Base-by-base conservation (phyloP, 2,329 filamentous ascomycete species). In the Colletotrichum agaves region DNA sequence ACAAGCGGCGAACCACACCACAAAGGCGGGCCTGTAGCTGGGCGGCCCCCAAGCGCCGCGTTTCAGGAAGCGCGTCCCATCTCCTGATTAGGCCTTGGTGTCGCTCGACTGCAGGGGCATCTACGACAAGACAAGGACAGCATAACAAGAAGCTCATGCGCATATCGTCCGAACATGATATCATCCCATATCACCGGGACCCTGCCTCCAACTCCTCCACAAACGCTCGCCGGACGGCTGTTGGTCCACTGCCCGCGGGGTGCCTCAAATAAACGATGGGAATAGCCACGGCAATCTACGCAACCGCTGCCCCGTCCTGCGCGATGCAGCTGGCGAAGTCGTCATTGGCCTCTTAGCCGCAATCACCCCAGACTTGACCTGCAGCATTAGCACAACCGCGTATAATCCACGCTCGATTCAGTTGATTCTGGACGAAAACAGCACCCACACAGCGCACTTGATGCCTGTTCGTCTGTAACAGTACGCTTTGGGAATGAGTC, bases 251-350 rank as follows among this genome's bases (percentile, higher is more conserved):
- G 37, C 49, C 10, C 23, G 49, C 63, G 57, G 41, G 13, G 23
- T 43, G 52, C 61, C 53, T 64, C 61, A 46, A 46, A 55, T 49
- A 64, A 46, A 53, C 53, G 46, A 64, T 64, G 21, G 64, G 59
- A 64, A 67, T 67, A 67, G 61, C 64, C 53, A 67, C 64, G 53
- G 64, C 61, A 67, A 59, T 67, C 53, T 67, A 61, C 64, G 64
- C 47, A 67, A 43, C 64, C 64, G 64, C 61, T 39, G 53, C 46
- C 44, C 19, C 52, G 13, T 27, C 23, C 50, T 52, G 58, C 33
- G 44, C 44, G 7, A 53, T 64, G 53, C 52, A 64, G 27, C 31
- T 41, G 27, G 23, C 63, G 27, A 19, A 19, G 19, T 33, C 37
- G 39, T 33, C 53, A 67, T 67, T 59, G 64, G 64, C 33, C 31